Evolutionary conservation across 139 green algal genomes (phyloP).

Genomic region (Prasinococcaceae sp.): DNA sequence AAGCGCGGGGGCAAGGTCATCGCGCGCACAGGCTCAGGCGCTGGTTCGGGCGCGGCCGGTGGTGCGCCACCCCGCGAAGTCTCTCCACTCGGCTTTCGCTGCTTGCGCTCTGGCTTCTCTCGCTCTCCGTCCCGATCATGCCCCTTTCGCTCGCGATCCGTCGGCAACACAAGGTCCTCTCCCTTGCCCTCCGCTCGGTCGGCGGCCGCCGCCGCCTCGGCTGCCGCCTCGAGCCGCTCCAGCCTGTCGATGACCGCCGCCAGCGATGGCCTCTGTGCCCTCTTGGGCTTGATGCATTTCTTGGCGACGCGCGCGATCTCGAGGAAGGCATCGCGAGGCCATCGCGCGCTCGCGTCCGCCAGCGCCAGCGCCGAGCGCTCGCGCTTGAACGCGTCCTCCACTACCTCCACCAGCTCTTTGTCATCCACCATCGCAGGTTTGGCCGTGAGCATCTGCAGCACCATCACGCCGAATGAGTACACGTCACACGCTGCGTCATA

Average conservation of each 20-base stretch:
- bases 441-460: slow-evolving; percentile 1
- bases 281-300: neutral
- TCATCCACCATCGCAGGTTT: neutral
- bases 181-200: too few relatives aligned
- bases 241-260: neutral
- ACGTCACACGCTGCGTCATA: neutral
- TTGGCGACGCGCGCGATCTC: neutral
- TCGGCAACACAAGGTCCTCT: too few relatives aligned
- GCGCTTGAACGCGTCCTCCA: neutral
- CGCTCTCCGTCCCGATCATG: too few relatives aligned
- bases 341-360: neutral
- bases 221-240: neutral
- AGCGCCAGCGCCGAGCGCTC: neutral
- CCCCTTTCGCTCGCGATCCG: too few relatives aligned
- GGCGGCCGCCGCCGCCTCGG: too few relatives aligned
- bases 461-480: neutral
- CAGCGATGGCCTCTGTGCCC: neutral
- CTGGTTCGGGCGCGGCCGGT: too few relatives aligned
- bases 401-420: neutral
- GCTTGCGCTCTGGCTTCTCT: too few relatives aligned
- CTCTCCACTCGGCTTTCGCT: too few relatives aligned
- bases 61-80: too few relatives aligned
- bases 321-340: neutral
- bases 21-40: too few relatives aligned
- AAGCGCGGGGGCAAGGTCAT: too few relatives aligned